These are phyloP conservation scores for Fusarium sp. DNA, from an alignment of 2,329 filamentous ascomycete genomes.

Conservation along the genomic window DNA sequence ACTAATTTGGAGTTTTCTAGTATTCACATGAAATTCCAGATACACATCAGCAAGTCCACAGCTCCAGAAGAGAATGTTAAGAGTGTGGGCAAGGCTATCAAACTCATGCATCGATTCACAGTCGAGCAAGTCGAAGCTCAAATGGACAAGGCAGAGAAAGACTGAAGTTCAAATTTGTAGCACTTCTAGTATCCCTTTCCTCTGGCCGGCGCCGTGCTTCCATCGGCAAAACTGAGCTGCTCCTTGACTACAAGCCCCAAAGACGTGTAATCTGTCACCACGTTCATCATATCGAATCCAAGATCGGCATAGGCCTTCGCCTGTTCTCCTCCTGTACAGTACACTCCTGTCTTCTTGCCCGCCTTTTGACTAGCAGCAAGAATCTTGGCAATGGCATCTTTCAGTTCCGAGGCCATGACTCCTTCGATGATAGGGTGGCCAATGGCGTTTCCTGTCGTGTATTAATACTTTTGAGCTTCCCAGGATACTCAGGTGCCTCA, in stretches of 20 bases:
- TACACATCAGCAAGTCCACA: conserved; percentile 70
- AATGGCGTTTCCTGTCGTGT: conserved; percentile 64
- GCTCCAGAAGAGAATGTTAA: conserved; percentile 64
- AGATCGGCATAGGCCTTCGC: conserved; percentile 65
- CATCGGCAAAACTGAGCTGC: conserved; percentile 61
- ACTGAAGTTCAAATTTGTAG: conserved; percentile 8
- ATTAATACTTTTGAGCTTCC: conserved; percentile 10
- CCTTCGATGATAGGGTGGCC: conserved; percentile 71
- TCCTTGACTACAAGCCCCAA: conserved; percentile 59
- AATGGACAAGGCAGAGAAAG: conserved; percentile 71
- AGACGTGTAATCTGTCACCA: conserved; percentile 67
- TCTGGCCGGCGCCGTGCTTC: conserved; percentile 52
- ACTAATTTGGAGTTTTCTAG: too few relatives aligned
- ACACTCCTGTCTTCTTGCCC: conserved; percentile 75
- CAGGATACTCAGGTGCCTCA: background rate
- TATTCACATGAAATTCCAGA: conserved; percentile 54
- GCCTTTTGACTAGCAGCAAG: conserved; percentile 68
- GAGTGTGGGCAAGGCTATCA: conserved; percentile 67
- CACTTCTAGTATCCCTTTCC: conserved; percentile 57
- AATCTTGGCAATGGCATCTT: conserved; percentile 69
- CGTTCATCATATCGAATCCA: conserved; percentile 72
- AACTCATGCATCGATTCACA: conserved; percentile 83
- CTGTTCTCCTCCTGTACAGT: conserved; percentile 67
- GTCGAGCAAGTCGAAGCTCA: conserved; percentile 72
- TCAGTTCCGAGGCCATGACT: conserved; percentile 68